Evolutionary conservation across 805 yeast genomes (phyloP).

Genomic region (Groenewaldozyma salmanticensis): DNA sequence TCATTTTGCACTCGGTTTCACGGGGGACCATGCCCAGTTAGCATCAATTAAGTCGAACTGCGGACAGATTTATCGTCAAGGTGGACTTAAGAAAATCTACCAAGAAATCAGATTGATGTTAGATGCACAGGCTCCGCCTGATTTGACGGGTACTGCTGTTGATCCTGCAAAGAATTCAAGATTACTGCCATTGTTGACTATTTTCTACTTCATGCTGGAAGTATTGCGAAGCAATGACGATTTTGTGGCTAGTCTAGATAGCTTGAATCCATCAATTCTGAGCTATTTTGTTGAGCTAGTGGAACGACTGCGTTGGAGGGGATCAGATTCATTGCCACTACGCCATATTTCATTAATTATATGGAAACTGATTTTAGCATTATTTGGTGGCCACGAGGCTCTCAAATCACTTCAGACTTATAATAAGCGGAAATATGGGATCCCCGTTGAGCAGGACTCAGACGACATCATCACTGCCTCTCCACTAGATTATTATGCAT

Average conservation of each 20-base stretch:
- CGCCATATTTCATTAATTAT: slow-evolving; percentile 41
- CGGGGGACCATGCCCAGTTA: not conserved
- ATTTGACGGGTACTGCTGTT: no score
- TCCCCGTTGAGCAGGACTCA: slow-evolving; percentile 13
- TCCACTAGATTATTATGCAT: slow-evolving; percentile 77
- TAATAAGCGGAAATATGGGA: slow-evolving; percentile 35
- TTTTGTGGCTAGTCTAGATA: slow-evolving; percentile 14
- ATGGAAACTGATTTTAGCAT: slow-evolving; percentile 41
- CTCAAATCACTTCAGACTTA: slow-evolving; percentile 37
- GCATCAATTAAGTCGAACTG: slow-evolving; percentile 16
- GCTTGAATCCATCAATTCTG: slow-evolving; percentile 32
- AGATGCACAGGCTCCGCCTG: not conserved
- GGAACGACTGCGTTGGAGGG: slow-evolving; percentile 59
- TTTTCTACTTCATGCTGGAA: slow-evolving; percentile 18
- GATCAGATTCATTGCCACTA: slow-evolving; percentile 32
- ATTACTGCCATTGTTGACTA: slow-evolving; percentile 15
- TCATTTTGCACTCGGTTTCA: not conserved
- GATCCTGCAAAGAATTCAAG: not conserved
- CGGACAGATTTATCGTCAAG: slow-evolving; percentile 14
- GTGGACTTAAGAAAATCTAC: slow-evolving; percentile 8
- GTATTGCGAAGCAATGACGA: slow-evolving; percentile 7
- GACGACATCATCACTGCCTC: slow-evolving; percentile 42
- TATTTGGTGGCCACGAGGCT: slow-evolving; percentile 48
- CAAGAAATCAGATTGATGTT: not conserved
- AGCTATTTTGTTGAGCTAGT: slow-evolving; percentile 38